Evolutionary conservation across 2,329 filamentous ascomycete species (phyloP), one percentile per base, ranked within the genome.

Genomic region (Colletotrichum destructivum): DNA sequence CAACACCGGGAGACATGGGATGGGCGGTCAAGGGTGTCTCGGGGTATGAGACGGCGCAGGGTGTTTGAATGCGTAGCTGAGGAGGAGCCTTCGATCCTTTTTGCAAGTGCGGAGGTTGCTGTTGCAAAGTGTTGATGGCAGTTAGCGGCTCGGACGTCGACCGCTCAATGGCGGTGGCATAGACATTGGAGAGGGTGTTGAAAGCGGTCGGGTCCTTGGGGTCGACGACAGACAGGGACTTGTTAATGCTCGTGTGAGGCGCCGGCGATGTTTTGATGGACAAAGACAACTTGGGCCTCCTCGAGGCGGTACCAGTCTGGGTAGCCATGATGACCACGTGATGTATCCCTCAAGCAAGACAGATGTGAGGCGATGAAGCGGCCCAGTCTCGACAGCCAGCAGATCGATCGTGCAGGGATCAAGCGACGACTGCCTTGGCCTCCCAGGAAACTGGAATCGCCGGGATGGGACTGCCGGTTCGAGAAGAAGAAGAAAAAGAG

Each of bases 171-270:
- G 89, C 88, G 3, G 88, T 88, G 35, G 88, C 87, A 76, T 92
- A 92, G 72, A 89, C 87, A 80, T 92, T 92, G 65, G 89, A 90
- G 49, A 92, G 84, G 2, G 90, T 92, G 80, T 92, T 92, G 82
- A 91, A 91, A 26, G 89, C 84, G 1, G 90, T 92, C 4, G 89
- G 88, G 42, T 90, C 90, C 69, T 84, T 87, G 40, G 88, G 87
- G 75, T 91, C 86, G 49, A 88, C 80, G 62, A 84, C 82, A 26
- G 84, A 80, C 54, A 87, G 77, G 6, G 82, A 83, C 72, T 84
- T 84, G 38, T 84, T 82, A 18, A 84, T 79, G 65, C 81, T 84
- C 65, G 81, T 78, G 51, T 75, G 76, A 4, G 84, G 77, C 44
- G 79, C 80, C 67, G 80, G 78, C 40, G 83, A 78, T 31, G 86